Evolutionary conservation across 1,139 yeast genomes (phyloP).

Genomic region (Oligophagozyma castellii): DNA sequence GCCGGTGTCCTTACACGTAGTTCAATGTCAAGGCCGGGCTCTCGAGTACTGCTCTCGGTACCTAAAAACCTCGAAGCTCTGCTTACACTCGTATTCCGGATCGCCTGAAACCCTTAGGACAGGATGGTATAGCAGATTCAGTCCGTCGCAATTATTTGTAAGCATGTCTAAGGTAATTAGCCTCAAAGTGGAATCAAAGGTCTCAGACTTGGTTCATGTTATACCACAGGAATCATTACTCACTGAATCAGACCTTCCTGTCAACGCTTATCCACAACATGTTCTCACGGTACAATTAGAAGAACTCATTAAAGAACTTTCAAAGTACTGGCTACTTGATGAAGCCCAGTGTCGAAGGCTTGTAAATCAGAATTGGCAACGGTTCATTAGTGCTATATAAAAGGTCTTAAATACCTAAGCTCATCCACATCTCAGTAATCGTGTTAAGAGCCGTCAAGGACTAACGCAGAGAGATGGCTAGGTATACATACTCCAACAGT

Average conservation of each 20-base stretch:
- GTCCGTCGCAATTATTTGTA: slow-evolving; percentile 27
- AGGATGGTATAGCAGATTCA: slow-evolving; percentile 33
- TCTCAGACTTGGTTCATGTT: slow-evolving; percentile 20
- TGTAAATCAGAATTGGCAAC: too few species aligned
- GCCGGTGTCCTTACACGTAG: slow-evolving; percentile 74
- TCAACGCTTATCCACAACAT: too few species aligned
- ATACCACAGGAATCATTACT: slow-evolving; percentile 29
- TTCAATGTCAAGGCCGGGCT: slow-evolving; percentile 55
- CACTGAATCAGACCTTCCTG: slow-evolving; percentile 39
- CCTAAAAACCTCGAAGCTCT: slow-evolving; percentile 25
- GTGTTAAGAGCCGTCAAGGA: too few species aligned
- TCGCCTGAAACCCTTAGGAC: slow-evolving; percentile 45
- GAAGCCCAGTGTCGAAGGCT: too few species aligned
- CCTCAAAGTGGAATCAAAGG: slow-evolving; percentile 11
- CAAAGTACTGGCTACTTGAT: too few species aligned
- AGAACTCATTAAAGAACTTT: too few species aligned
- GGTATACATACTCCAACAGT: slow-evolving; percentile 8
- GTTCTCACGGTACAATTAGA: too few species aligned
- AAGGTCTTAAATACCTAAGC: too few species aligned
- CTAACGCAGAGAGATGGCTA: slow-evolving; percentile 9
- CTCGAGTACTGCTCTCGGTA: slow-evolving; percentile 31
- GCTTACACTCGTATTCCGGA: slow-evolving; percentile 83
- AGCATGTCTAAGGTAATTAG: slow-evolving; percentile 57
- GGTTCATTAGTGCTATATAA: too few species aligned
- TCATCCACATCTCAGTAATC: too few species aligned